Evolutionary conservation across 768 basidiomycete species (phyloP), one percentile per base, ranked within the genome.

Genomic region (Mycena galericulata): DNA sequence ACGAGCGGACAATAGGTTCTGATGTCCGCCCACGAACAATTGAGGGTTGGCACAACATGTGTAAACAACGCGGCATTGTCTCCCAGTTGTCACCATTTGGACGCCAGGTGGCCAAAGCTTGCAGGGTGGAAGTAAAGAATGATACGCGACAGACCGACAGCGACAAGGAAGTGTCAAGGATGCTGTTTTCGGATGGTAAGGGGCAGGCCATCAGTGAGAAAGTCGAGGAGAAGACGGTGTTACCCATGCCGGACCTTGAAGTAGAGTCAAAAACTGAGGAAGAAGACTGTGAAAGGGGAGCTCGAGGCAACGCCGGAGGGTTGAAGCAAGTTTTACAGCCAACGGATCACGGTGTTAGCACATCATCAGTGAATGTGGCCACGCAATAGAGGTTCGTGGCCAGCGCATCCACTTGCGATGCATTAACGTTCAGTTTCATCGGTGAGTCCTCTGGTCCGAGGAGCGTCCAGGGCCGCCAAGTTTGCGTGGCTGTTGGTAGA

Each of bases 301-400:
- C 17, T 34, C n/a, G 30, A 7, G 46, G 24, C 24, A 22, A 41
- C 14, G 18, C 40, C 41, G 40, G 17, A 45, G 51, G 9, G 27
- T 11, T 61, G 67, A 47, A 41, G 54, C 60, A 62, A 32, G 60
- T 67, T 61, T 30, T 41, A 55, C 11, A 29, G 24, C 41, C 26
- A 30, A 30, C 67, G 58, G 65, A 67, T 46, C 59, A 67, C 47
- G 36, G 34, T 45, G n/a, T 20, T 41, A 20, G 46, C 26, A 6
- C 14, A 41, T 10, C n/a, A n/a, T 54, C 50, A 32, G 40, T 4
- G 22, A 53, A 14, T 27, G 53, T 55, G 53, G 62, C 62, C 45
- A 54, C 8, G 9, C 30, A 4, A 27, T 30, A 34, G 46, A 20
- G 46, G 22, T 29, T n/a, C 6, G 27, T 24, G 45, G 32, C 51